A percentile compares a stretch with the other conserved stretches of the same genome.
Evolutionary conservation across 805 yeast genomes (phyloP).

Genomic region (Tetrapisispora nanseiensis): DNA sequence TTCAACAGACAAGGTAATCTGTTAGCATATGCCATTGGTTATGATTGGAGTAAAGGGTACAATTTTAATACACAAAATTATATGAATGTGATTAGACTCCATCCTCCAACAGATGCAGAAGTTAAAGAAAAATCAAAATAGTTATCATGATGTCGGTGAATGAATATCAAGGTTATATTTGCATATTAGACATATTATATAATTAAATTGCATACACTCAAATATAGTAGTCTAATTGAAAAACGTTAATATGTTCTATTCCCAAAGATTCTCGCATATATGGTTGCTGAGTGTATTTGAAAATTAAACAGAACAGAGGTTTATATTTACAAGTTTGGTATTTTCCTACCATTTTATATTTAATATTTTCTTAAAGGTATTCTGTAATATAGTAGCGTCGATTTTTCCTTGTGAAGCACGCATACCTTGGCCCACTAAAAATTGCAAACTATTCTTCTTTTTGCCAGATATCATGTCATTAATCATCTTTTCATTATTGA

Average conservation of each 20-base stretch:
- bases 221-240: neutral
- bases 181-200: neutral
- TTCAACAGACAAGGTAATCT: conserved; percentile 79
- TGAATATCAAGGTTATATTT: no score
- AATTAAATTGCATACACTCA: neutral
- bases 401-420: conserved; percentile 57
- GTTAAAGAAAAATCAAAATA: conserved; percentile 37
- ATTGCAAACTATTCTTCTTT: conserved; percentile 56
- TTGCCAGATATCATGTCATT: conserved; percentile 47
- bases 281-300: no score
- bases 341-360: conserved; percentile 10
- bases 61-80: conserved; percentile 64
- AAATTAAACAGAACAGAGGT: no score
- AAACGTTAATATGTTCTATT: no score
- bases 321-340: neutral
- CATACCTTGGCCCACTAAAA: conserved; percentile 79
- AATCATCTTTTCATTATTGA: conserved; percentile 42
- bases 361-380: conserved; percentile 25
- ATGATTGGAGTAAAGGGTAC: conserved; percentile 94
- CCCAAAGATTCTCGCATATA: no score
- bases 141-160: neutral
- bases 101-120: conserved; percentile 79
- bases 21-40: conserved; percentile 83
- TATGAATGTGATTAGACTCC: conserved; percentile 70
- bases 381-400: conserved; percentile 29